Conservation (phyloP, 106 monocot genomes). For the Agapanthus africanus region DNA sequence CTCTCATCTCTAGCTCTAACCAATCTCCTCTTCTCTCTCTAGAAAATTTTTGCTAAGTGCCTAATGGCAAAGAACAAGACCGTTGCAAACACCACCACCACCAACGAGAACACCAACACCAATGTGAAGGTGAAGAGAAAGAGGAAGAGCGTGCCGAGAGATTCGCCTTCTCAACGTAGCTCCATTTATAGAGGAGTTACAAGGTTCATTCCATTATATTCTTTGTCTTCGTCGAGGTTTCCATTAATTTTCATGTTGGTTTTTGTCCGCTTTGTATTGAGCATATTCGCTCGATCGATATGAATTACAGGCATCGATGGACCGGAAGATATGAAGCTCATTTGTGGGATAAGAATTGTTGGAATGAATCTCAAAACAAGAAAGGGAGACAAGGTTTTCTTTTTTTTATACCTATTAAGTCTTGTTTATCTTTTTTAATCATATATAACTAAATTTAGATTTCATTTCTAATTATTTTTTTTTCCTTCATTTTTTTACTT, state of each 20-base stretch:
- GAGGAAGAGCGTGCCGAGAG: conserved; percentile 52
- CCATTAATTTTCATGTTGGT: not conserved
- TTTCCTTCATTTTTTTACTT: not conserved
- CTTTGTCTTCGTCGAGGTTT: not conserved
- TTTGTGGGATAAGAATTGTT: conserved; percentile 76
- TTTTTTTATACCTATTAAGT: not conserved
- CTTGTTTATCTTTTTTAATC: too few relatives aligned
- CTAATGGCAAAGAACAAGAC: conserved; percentile 34
- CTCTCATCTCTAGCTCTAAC: not conserved
- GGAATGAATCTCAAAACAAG: conserved; percentile 76
- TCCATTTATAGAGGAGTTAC: conserved; percentile 79
- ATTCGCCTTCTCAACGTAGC: conserved; percentile 60
- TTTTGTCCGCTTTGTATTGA: not conserved
- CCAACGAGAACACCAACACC: not conserved
- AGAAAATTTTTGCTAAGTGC: not conserved
- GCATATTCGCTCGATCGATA: not conserved
- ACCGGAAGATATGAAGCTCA: conserved; percentile 79
- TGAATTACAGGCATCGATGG: conserved; percentile 60
- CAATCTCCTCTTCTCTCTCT: conserved; percentile 1
- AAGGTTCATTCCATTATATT: conserved; percentile 24
- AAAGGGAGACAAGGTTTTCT: conserved; percentile 75
- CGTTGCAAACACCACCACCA: conserved; percentile 5
- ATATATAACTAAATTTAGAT: not conserved
- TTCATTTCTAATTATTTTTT: not conserved
- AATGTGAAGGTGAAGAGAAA: conserved; percentile 47